A percentile compares a stretch with the other conserved stretches of the same genome.
These are phyloP conservation scores for Ceratobasidium papillatum DNA, from an alignment of 1,284 basidiomycete genomes.

Conservation along the genomic window DNA sequence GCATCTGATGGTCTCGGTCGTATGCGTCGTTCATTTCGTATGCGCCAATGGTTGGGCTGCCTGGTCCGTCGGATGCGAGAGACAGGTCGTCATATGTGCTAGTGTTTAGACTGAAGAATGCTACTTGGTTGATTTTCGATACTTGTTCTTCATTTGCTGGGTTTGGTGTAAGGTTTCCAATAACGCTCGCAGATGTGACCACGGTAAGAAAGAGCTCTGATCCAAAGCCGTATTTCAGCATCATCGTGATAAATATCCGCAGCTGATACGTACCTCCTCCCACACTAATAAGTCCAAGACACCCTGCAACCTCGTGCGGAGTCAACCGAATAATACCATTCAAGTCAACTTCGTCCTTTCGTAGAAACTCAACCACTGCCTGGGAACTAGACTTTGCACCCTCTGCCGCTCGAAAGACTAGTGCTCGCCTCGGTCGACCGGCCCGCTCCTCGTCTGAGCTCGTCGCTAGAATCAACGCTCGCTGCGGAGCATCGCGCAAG, in stretches of 20 bases:
- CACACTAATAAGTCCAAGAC: constrained; percentile 68
- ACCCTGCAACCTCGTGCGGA: constrained; percentile 76
- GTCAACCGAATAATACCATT: constrained; percentile 68
- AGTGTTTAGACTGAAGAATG: constrained; percentile 76
- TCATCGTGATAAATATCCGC: no score
- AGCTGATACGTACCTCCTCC: constrained; percentile 52
- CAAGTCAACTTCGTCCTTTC: constrained; percentile 74
- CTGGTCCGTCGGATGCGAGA: constrained; percentile 59
- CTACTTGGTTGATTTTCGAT: constrained; percentile 79
- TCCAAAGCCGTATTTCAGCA: constrained; percentile 25
- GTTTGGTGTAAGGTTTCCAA: constrained; percentile 79
- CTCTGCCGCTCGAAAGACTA: constrained; percentile 74
- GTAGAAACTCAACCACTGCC: constrained; percentile 84
- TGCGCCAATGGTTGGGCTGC: constrained; percentile 55
- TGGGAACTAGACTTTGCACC: constrained; percentile 59
- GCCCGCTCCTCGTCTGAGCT: constrained; percentile 67
- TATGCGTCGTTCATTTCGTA: constrained; percentile 36
- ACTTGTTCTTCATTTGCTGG: constrained; percentile 66
- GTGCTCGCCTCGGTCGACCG: constrained; percentile 66
- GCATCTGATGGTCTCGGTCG: constrained; percentile 45
- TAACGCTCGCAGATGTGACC: constrained; percentile 75
- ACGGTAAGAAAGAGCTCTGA: constrained; percentile 82
- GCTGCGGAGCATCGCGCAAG: constrained; percentile 65
- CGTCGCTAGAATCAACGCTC: constrained; percentile 75
- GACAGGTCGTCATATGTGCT: constrained; percentile 74